Percentiles rank a stretch among this genome's conserved stretches.
Conservation (phyloP, 805 yeast species). For the Sporopachydermia lactativora region DNA sequence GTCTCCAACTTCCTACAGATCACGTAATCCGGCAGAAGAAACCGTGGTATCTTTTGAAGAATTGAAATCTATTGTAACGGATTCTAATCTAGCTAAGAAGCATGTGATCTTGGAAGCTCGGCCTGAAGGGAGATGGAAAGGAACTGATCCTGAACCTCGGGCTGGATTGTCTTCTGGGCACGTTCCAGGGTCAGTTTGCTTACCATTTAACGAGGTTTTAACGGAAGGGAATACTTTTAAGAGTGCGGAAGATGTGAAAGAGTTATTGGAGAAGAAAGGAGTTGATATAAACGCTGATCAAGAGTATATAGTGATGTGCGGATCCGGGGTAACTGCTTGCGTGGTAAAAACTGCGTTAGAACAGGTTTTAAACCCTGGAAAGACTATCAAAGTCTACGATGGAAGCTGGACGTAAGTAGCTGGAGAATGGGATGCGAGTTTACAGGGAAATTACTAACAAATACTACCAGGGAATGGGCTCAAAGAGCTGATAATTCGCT, state of each 20-base stretch:
- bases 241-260: conserved; percentile 29
- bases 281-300: conserved; percentile 17
- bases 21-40: conserved; percentile 22
- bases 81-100: conserved; percentile 26
- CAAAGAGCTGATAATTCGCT: conserved; percentile 46
- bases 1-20: conserved; percentile 12
- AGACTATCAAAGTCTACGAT: conserved; percentile 50
- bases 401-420: conserved; percentile 45
- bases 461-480: conserved; percentile 56
- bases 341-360: conserved; percentile 67
- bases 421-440: conserved; percentile 22
- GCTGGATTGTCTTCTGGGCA: conserved; percentile 85
- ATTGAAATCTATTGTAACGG: conserved; percentile 40
- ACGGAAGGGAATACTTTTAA: conserved; percentile 32
- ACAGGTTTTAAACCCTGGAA: conserved; percentile 28
- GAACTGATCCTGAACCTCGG: conserved; percentile 78
- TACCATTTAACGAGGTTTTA: conserved; percentile 60
- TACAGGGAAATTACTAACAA: conserved; percentile 13
- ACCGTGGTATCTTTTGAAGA: conserved; percentile 59
- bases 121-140: conserved; percentile 58
- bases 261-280: conserved; percentile 31
- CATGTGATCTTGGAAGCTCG: conserved; percentile 73
- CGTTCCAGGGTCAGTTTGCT: conserved; percentile 61
- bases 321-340: conserved; percentile 93
- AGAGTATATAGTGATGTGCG: conserved; percentile 81